Evolutionary conservation across 305 asterid species (phyloP).

Genomic region (Rubia peregrina): DNA sequence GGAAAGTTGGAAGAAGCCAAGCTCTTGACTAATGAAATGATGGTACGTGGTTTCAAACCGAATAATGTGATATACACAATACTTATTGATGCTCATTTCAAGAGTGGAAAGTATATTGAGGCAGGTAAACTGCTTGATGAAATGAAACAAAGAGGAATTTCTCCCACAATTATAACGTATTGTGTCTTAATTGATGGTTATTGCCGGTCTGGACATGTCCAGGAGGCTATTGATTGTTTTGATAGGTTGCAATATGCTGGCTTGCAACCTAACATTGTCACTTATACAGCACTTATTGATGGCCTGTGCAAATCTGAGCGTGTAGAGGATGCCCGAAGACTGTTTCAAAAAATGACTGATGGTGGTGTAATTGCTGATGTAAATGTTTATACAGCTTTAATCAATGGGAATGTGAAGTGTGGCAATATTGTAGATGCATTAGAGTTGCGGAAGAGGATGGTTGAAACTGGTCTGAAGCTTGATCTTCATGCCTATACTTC

Average conservation of each 20-base stretch:
- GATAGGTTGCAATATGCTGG: slow-evolving; percentile 40
- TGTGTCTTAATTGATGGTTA: slow-evolving; percentile 55
- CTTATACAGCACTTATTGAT: slow-evolving; percentile 62
- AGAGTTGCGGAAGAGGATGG: slow-evolving; percentile 55
- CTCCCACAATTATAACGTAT: slow-evolving; percentile 58
- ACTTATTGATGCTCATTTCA: slow-evolving; percentile 65
- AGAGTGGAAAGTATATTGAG: slow-evolving; percentile 59
- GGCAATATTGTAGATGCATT: slow-evolving; percentile 64
- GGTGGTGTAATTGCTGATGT: slow-evolving; percentile 61
- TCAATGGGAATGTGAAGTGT: slow-evolving; percentile 59
- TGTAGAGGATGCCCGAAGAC: slow-evolving; percentile 49
- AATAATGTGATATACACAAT: slow-evolving; percentile 62
- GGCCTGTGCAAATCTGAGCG: slow-evolving; percentile 60
- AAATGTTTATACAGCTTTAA: slow-evolving; percentile 56
- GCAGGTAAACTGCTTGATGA: slow-evolving; percentile 54
- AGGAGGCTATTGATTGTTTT: slow-evolving; percentile 63
- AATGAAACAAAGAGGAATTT: slow-evolving; percentile 57
- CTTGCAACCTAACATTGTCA: slow-evolving; percentile 56
- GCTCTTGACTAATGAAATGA: slow-evolving; percentile 58
- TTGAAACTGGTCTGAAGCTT: slow-evolving; percentile 47
- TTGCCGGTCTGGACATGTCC: slow-evolving; percentile 59
- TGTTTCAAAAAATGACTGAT: slow-evolving; percentile 58
- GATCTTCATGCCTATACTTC: slow-evolving; percentile 77
- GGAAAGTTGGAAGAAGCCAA: slow-evolving; percentile 62
- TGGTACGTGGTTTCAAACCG: slow-evolving; percentile 40